Base-by-base conservation (phyloP, 345 rosid genomes). In the Passiflora organensis region DNA sequence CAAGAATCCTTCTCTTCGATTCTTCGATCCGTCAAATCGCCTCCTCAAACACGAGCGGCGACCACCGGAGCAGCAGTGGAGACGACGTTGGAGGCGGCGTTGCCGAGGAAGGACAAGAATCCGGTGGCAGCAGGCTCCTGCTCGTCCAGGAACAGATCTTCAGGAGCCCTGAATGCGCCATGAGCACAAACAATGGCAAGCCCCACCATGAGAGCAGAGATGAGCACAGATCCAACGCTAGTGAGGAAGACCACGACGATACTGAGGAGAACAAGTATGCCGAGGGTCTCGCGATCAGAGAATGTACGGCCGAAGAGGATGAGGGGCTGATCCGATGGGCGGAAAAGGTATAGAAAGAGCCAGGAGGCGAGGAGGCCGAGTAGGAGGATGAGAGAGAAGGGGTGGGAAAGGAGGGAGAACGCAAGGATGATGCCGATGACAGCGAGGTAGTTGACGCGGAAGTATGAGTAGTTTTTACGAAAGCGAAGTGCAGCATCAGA, bases 271-370 rank as follows among this genome's bases (percentile, higher is more conserved):
- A 80, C 51, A 41, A 87, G 76, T 23, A 82, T 51, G 2, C 89
- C 89, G 0, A 87, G 78, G 17, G 95, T 87, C 62, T 87, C 95
- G 6, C 83, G 82, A 45, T 84, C 91, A 18, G 79, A 67, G 59
- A 69, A 87, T 0, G 76, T 60, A 12, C 95, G 83, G 12, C 95
- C 91, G 2, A 80, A 61, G 14, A 84, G 0, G 6, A 87, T 70
- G 1, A 87, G 61, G 0, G 95, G 95, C 67, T 80, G 91, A 44
- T 84, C 91, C 0, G 85, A 37, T 4, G 91, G 85, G 20, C 95
- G 87, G 73, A 87, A 84, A 8, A 87, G 72, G 63, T 84, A 87
- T 34, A 87, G 78, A 69, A 87, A 87, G 9, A 87, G 67, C 95
- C 95, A 87, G 0, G 89, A 82, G 0, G 78, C 72, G 51, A 80